A percentile compares a stretch with the other conserved stretches of the same genome.
These are phyloP conservation scores for Gymnopilus junonius DNA, from an alignment of 768 basidiomycete genomes.

Conservation along the genomic window DNA sequence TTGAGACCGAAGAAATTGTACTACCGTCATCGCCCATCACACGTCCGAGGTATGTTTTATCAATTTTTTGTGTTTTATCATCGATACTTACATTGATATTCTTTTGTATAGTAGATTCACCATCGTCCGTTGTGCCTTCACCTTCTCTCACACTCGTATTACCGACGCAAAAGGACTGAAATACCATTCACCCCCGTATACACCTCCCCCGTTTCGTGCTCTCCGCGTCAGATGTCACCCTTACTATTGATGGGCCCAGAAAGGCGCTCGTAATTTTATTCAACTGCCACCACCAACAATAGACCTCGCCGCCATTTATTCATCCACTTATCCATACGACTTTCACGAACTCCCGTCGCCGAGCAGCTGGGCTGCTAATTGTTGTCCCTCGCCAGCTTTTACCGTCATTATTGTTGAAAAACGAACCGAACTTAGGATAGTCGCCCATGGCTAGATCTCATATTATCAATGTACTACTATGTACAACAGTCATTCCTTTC, in stretches of 20 bases:
- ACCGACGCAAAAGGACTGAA: not conserved
- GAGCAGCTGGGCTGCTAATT: not conserved
- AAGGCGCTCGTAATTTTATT: too few species aligned
- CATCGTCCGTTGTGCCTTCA: not conserved
- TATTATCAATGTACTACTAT: too few species aligned
- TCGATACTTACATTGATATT: too few species aligned
- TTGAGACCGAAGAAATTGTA: slow-evolving; percentile 3
- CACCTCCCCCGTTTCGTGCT: too few species aligned
- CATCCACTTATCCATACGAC: too few species aligned
- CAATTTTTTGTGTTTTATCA: not conserved
- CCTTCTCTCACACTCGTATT: not conserved
- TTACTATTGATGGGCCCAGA: too few species aligned
- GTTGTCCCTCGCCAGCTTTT: too few species aligned
- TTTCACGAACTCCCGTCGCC: too few species aligned
- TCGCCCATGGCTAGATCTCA: not conserved
- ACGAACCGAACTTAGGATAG: not conserved
- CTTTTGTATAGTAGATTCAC: not conserved
- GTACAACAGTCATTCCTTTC: not conserved
- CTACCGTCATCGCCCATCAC: not conserved
- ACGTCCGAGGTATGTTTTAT: not conserved
- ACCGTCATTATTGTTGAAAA: not conserved
- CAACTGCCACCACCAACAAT: too few species aligned
- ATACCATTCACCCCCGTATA: too few species aligned
- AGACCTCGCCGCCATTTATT: too few species aligned
- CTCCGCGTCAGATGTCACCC: too few species aligned